Evolutionary conservation across 1,284 basidiomycete genomes (phyloP), one percentile per base, ranked within the genome.

Genomic region (Earliella scabrosa): DNA sequence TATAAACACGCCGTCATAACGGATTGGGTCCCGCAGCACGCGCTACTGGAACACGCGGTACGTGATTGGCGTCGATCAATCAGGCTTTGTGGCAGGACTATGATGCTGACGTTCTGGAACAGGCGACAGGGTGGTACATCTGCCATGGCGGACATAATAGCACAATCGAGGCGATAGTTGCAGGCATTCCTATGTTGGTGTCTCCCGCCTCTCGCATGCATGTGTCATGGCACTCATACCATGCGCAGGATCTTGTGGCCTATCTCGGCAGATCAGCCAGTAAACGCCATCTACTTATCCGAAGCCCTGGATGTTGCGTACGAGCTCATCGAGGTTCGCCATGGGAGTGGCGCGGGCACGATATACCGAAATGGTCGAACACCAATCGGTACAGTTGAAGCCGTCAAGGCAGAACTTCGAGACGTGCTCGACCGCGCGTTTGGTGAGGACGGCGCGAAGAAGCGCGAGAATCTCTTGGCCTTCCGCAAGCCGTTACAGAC

Each of bases 171-270:
- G 34, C 60, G 3, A 45, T 52, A 11, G 39, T 43, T 16, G 43
- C 44, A 5, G 60, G 53, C 9, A 40, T 61, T 7, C 57, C 57
- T 6, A 24, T 54, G n/a, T n/a, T n/a, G n/a, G 60, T 61, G 8
- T 18, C 43, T 36, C 8, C 4, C 11, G n/a, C n/a, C n/a, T n/a
- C n/a, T n/a, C n/a, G n/a, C n/a, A n/a, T n/a, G n/a, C n/a, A n/a
- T n/a, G n/a, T n/a, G n/a, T n/a, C n/a, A n/a, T n/a, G n/a, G n/a
- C n/a, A n/a, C n/a, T n/a, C 26, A 31, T 49, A 2, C 10, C 18
- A n/a, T n/a, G n/a, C n/a, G n/a, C n/a, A 68, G 67, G 54, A 68
- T 68, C 34, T 54, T 55, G 21, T 67, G 66, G 66, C 66, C 66
- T 4, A 56, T 66, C 49, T 39, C 38, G 23, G 55, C 55, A 9